Conservation (phyloP, 164 flowering plant genomes). For the Santalum album region DNA sequence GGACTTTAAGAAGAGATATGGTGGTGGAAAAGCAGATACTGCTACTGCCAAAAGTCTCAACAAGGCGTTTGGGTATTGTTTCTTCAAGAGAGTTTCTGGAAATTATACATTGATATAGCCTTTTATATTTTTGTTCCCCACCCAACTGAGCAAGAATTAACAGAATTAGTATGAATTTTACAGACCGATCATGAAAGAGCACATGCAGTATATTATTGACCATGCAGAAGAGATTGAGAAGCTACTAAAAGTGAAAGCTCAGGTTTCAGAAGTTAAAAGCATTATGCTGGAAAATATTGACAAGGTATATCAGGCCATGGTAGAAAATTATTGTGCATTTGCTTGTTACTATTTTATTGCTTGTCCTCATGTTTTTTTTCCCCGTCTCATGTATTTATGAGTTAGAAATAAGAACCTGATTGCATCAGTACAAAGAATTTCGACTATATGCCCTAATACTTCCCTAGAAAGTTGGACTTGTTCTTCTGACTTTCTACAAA, state of each 20-base stretch:
- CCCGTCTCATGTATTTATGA: too few relatives aligned
- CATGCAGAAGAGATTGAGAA: constrained; percentile 90
- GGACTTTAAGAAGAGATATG: constrained; percentile 80
- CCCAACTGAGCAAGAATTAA: background rate
- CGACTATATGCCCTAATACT: too few relatives aligned
- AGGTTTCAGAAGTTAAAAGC: constrained; percentile 84
- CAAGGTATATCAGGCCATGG: constrained; percentile 41
- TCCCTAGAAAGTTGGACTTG: too few relatives aligned
- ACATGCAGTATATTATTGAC: constrained; percentile 79
- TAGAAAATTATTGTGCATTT: background rate
- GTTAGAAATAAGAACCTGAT: too few relatives aligned
- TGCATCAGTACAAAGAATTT: too few relatives aligned
- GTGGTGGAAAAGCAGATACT: constrained; percentile 90
- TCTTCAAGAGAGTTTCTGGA: background rate
- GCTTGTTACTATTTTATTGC: too few relatives aligned
- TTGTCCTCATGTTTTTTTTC: too few relatives aligned
- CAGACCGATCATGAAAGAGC: constrained; percentile 84
- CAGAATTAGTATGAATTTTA: constrained; percentile 6
- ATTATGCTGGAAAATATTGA: constrained; percentile 84
- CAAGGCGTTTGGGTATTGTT: constrained; percentile 86
- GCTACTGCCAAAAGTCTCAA: constrained; percentile 85
- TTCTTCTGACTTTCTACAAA: too few relatives aligned
- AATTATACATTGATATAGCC: background rate
- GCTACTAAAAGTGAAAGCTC: constrained; percentile 77
- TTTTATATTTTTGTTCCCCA: too few relatives aligned